Evolutionary conservation across 441 rosid genomes (phyloP).

Genomic region (Gossypium gossypioides): DNA sequence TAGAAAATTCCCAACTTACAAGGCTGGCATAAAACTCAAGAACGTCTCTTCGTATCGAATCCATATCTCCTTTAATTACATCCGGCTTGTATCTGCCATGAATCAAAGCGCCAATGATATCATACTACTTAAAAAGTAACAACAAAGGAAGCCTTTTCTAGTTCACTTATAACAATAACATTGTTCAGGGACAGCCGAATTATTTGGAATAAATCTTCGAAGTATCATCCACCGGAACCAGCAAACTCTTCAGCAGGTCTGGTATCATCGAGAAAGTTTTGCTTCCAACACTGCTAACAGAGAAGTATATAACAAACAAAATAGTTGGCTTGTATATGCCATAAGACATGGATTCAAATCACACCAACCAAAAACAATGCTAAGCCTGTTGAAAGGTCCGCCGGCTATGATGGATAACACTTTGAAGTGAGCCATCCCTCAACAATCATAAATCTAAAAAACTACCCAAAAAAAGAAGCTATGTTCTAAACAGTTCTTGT

Average conservation of each 20-base stretch:
- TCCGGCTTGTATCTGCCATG: conserved; percentile 68
- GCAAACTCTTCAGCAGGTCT: too few species aligned
- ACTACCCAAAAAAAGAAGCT: not conserved
- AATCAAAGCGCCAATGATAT: conserved; percentile 5
- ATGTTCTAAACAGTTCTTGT: not conserved
- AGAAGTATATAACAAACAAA: too few species aligned
- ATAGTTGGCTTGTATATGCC: too few species aligned
- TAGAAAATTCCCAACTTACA: conserved; percentile 27
- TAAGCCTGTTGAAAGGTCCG: too few species aligned
- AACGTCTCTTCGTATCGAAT: conserved; percentile 60
- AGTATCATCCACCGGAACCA: too few species aligned
- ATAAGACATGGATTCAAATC: too few species aligned
- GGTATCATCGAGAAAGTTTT: too few species aligned
- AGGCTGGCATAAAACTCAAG: conserved; percentile 43
- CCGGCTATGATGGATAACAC: not conserved
- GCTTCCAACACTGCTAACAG: too few species aligned
- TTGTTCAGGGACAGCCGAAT: too few species aligned
- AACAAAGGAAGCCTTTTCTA: not conserved
- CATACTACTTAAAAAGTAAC: not conserved
- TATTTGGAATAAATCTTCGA: too few species aligned
- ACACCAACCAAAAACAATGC: too few species aligned
- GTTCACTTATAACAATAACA: too few species aligned
- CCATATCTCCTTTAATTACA: conserved; percentile 89
- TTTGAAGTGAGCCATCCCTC: not conserved
- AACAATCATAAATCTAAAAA: not conserved